Evolutionary conservation across 192 early-diverging fungal genomes (phyloP).

Genomic region (Coemansia sp.): DNA sequence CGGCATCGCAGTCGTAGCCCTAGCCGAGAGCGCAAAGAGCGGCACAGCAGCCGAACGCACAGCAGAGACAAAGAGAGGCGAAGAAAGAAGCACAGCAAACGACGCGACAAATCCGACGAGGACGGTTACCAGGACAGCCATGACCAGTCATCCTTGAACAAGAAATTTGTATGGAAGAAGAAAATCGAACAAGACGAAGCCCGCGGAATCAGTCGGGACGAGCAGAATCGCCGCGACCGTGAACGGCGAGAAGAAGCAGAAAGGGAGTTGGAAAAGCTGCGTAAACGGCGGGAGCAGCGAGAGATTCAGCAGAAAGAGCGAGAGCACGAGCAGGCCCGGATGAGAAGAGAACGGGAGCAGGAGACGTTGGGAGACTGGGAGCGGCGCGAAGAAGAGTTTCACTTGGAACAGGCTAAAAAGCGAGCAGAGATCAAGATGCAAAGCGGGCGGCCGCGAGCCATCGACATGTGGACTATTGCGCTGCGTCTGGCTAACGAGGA

Average conservation of each 20-base stretch:
- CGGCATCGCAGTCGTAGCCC: constrained; percentile 1
- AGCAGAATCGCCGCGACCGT: constrained; percentile 55
- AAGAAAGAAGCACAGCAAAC: constrained; percentile 8
- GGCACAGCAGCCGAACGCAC: too few species aligned
- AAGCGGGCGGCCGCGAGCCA: constrained; percentile 81
- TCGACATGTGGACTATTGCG: constrained; percentile 92
- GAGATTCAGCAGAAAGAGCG: constrained; percentile 77
- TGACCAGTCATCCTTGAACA: constrained; percentile 71
- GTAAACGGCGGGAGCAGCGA: constrained; percentile 73
- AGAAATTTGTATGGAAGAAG: constrained; percentile 94
- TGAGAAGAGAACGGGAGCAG: constrained; percentile 82
- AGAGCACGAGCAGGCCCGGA: constrained; percentile 73
- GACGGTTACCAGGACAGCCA: constrained; percentile 33
- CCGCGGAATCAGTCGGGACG: constrained; percentile 58
- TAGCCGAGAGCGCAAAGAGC: not conserved
- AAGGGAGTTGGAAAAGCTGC: constrained; percentile 78
- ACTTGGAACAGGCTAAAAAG: constrained; percentile 84
- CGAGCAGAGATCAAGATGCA: constrained; percentile 91
- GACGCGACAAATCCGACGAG: constrained; percentile 3
- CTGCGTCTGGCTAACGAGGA: constrained; percentile 73
- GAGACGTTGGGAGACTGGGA: constrained; percentile 96
- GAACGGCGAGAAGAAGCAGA: constrained; percentile 64
- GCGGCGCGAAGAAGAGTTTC: constrained; percentile 88
- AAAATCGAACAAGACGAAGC: constrained; percentile 82
- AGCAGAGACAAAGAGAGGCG: constrained; percentile 3